Base-by-base conservation (phyloP, 345 rosid species). In the Tarenaya hassleriana region DNA sequence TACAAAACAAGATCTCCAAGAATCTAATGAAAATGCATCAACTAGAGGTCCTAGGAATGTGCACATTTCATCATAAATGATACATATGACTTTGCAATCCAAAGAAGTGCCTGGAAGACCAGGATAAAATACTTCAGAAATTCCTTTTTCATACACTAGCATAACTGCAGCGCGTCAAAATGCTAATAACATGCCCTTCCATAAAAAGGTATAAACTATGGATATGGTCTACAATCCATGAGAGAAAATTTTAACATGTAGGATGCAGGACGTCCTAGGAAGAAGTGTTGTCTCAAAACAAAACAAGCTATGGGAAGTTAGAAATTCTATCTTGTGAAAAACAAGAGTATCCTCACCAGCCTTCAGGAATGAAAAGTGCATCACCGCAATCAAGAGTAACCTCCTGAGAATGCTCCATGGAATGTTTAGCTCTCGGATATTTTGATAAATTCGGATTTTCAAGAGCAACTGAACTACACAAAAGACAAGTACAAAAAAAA, bases 351-450 rank as follows among this genome's bases (percentile, higher is more conserved):
- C 72, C 88, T 77, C 78, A 85, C 94, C 97, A 88, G 76, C 97
- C 98, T 85, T 83, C 98, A 29, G 97, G 98, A 66, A 92, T 85
- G 81, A 88, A 92, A 68, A 92, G 83, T 64, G 83, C 97, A 77
- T 88, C 97, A 33, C 95, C 91, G 20, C 83, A 82, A 32, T 74
- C 62, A 61, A 92, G 95, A 66, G 63, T 68, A 64, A 78, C 83
- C 71, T 73, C 75, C 68, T 83, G 88, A 34, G 86, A 72, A 70
- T 66, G 77, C 52, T 60, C 70, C 53, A 65, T 45, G 51, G 79
- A 76, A 55, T 47, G 52, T 70, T 73, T 61, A 58, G 94, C 95
- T 68, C 95, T 88, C 54, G 94, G 88, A 73, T 76, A 70, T 33
- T 60, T 61, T 16, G 83, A 81, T 45, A 83, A 68, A 61, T 83